These are phyloP conservation scores for Ceratobasidium sp. DNA, from an alignment of 1,284 basidiomycete genomes.

Conservation along the genomic window DNA sequence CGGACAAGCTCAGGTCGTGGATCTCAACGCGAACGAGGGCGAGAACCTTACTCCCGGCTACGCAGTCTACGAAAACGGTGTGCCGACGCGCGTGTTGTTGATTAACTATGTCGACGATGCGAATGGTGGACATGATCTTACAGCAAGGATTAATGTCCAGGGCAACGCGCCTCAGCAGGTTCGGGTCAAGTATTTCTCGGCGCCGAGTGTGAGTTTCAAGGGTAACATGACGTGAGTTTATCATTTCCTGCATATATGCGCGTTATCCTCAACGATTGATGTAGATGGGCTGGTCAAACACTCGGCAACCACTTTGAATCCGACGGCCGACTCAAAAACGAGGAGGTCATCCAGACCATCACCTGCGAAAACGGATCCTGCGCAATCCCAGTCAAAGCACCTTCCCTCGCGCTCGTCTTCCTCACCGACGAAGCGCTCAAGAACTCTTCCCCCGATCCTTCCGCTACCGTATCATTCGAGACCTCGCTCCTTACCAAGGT, in stretches of 20 bases:
- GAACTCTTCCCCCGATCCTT: conserved; percentile 57
- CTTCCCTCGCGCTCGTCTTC: conserved; percentile 80
- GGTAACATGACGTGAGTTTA: conserved; percentile 73
- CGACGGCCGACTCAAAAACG: conserved; percentile 73
- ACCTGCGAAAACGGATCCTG: conserved; percentile 69
- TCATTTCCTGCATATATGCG: conserved; percentile 27
- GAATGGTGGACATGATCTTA: conserved; percentile 67
- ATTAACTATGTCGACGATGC: conserved; percentile 77
- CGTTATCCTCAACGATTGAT: conserved; percentile 55
- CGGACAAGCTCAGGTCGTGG: conserved; percentile 56
- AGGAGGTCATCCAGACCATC: conserved; percentile 67
- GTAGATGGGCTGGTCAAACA: conserved; percentile 64
- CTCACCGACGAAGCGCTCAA: conserved; percentile 64
- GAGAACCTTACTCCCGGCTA: conserved; percentile 76
- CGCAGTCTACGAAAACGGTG: conserved; percentile 75
- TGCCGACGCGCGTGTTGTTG: conserved; percentile 70
- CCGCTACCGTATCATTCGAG: conserved; percentile 49
- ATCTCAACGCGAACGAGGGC: conserved; percentile 54
- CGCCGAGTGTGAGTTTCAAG: conserved; percentile 71
- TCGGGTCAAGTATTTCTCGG: conserved; percentile 69
- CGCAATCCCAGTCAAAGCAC: conserved; percentile 74
- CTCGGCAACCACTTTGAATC: conserved; percentile 73
- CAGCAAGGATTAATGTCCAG: conserved; percentile 63
- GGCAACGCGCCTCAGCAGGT: conserved; percentile 62
- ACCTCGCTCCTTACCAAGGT: conserved; percentile 70